A percentile compares a stretch with the other conserved stretches of the same genome.
Conservation (phyloP, 106 monocot species). For the Phalaenopsis aphrodite region DNA sequence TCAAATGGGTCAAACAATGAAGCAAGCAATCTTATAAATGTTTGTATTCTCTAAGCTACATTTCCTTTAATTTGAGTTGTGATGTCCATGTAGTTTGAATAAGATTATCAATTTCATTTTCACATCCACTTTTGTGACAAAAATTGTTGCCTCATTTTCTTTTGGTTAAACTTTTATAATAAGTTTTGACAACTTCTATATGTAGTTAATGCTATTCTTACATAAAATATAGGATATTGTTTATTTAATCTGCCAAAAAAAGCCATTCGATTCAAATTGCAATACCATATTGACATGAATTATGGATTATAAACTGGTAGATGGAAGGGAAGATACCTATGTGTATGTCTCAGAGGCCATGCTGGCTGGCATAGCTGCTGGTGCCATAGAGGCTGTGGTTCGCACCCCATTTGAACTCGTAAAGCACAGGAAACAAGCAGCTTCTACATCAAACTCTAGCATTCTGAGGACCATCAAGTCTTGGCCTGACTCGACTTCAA, state of each 20-base stretch:
- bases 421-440: constrained; percentile 65
- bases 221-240: background rate
- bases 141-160: background rate
- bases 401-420: constrained; percentile 91
- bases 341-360: constrained; percentile 79
- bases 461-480: constrained; percentile 13
- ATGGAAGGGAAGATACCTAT: constrained; percentile 94
- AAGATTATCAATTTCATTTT: background rate
- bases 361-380: constrained; percentile 78
- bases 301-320: constrained; percentile 29
- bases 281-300: background rate
- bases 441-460: constrained; percentile 34
- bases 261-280: background rate
- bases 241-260: background rate
- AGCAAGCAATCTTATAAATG: background rate
- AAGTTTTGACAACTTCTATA: background rate
- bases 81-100: background rate
- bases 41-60: background rate
- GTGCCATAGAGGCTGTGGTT: constrained; percentile 51
- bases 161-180: background rate
- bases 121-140: background rate
- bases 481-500: constrained; percentile 15
- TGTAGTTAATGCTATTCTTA: background rate
- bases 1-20: background rate
- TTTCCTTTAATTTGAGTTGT: background rate